Evolutionary conservation across 1,139 yeast genomes (phyloP), one percentile per base, ranked within the genome.

Genomic region (Eremothecium gossypii): DNA sequence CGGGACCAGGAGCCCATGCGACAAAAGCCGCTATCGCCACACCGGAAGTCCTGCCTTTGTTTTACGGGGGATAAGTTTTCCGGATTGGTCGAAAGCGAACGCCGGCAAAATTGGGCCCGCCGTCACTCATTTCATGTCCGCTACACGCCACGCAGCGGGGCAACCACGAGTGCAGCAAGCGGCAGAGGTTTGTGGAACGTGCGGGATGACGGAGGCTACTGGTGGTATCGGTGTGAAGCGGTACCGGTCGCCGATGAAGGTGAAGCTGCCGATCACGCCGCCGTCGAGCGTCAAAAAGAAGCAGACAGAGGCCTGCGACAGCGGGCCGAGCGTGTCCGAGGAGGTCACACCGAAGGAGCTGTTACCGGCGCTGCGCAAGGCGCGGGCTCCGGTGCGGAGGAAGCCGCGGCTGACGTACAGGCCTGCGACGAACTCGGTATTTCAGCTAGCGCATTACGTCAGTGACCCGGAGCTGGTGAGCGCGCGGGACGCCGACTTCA

Each of bases 371-470:
- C 48, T 55, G 30, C 48, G 45, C 34, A 45, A 43, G 13, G 40
- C 36, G 10, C 27, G 33, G 13, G 10, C 26, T 11, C 13, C 27
- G 26, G 29, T 11, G 11, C 31, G 41, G 4, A 56, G 65, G 44
- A 70, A 68, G 51, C 73, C 74, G 17, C 62, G 61, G 36, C 49
- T 69, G 31, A 65, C 54, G 40, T 67, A 65, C 44, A 61, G 74
- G 45, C 76, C 76, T 1, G 56, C 51, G 17, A 60, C 60, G 36
- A 70, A 71, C 8, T 65, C 73, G 0, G 58, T 70, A 1, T 49
- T 71, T n/a, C 56, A 67, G 38, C 49, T 68, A 7, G 52, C 56
- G 2, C 43, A 58, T 12, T 67, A 54, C 42, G 14, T 41, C 13
- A 20, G 12, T 14, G 11, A 34, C 29, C 27, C 29, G 4, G 5